Evolutionary conservation across 352 stramenopile genomes (phyloP).

Genomic region (Globisporangium spinosum): DNA sequence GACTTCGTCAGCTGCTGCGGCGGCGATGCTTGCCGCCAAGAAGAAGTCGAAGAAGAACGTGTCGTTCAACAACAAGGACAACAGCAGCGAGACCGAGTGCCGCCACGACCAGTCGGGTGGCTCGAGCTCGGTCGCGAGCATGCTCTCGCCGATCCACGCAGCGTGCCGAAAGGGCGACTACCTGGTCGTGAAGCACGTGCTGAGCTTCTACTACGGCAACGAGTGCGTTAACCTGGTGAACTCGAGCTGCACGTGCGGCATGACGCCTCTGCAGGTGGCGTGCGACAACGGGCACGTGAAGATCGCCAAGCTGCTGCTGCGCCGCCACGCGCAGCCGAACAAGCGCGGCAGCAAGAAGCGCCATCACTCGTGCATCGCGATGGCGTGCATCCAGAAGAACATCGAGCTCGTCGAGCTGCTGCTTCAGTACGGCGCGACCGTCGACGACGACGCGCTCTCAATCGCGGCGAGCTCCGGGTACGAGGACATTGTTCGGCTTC

Average conservation of each 20-base stretch:
- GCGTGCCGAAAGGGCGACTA: slow-evolving; percentile 57
- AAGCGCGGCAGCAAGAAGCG: slow-evolving; percentile 36
- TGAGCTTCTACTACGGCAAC: slow-evolving; percentile 60
- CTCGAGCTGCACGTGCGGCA: slow-evolving; percentile 57
- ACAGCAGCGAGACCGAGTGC: slow-evolving; percentile 18
- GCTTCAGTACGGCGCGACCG: slow-evolving; percentile 50
- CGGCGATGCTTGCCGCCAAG: slow-evolving; percentile 15
- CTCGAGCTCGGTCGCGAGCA: slow-evolving; percentile 18
- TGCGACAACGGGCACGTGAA: slow-evolving; percentile 46
- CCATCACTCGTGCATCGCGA: slow-evolving; percentile 43
- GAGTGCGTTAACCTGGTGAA: slow-evolving; percentile 66
- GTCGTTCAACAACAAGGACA: slow-evolving; percentile 43
- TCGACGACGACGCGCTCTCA: slow-evolving; percentile 63
- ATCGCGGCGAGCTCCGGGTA: slow-evolving; percentile 38
- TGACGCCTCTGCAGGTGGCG: slow-evolving; percentile 68
- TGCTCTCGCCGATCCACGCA: slow-evolving; percentile 63
- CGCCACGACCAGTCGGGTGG: slow-evolving; percentile 21
- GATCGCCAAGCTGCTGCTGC: slow-evolving; percentile 63
- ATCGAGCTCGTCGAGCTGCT: slow-evolving; percentile 50
- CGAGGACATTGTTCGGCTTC: slow-evolving; percentile 31
- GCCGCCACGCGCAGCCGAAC: slow-evolving; percentile 54
- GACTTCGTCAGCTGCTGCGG: neutral
- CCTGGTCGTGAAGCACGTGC: slow-evolving; percentile 61
- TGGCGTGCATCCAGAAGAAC: slow-evolving; percentile 45
- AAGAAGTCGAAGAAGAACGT: slow-evolving; percentile 59